Conservation (phyloP, 768 basidiomycete species). For the Mycena epipterygia region DNA sequence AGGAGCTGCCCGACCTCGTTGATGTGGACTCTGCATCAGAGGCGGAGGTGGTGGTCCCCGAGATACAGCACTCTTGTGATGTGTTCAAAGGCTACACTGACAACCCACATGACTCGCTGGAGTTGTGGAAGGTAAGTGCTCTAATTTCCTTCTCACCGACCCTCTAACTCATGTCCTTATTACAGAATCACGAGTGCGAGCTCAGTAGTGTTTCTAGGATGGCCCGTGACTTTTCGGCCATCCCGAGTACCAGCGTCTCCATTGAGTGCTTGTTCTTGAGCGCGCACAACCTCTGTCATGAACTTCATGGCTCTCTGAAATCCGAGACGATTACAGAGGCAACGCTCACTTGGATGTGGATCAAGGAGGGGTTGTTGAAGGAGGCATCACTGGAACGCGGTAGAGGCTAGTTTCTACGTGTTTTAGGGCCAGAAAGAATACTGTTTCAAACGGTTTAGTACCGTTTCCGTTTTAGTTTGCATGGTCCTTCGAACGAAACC, state of each 20-base stretch:
- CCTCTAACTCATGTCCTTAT: background rate
- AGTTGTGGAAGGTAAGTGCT: background rate
- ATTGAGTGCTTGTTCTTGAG: conserved; percentile 5
- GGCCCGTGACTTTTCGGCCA: conserved; percentile 12
- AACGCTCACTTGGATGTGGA: conserved; percentile 7
- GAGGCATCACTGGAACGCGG: background rate
- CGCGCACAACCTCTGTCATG: background rate
- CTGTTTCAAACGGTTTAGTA: background rate
- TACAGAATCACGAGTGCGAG: background rate
- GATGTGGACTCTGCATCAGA: background rate
- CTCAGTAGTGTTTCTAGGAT: background rate
- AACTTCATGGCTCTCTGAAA: background rate
- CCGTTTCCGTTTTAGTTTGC: background rate
- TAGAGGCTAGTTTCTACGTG: background rate
- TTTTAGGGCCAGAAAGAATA: background rate
- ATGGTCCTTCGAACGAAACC: background rate
- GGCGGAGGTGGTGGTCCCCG: background rate
- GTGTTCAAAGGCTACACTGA: background rate
- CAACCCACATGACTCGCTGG: background rate
- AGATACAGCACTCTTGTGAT: background rate
- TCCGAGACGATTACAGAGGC: background rate
- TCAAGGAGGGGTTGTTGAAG: conserved; percentile 3
- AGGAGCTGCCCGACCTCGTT: conserved; percentile 2
- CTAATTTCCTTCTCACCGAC: background rate
- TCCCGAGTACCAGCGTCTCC: conserved; percentile 5